Percentiles rank a stretch among this genome's conserved stretches.
These are phyloP conservation scores for Sarcomyxa edulis DNA, from an alignment of 768 basidiomycete genomes.

Conservation along the genomic window DNA sequence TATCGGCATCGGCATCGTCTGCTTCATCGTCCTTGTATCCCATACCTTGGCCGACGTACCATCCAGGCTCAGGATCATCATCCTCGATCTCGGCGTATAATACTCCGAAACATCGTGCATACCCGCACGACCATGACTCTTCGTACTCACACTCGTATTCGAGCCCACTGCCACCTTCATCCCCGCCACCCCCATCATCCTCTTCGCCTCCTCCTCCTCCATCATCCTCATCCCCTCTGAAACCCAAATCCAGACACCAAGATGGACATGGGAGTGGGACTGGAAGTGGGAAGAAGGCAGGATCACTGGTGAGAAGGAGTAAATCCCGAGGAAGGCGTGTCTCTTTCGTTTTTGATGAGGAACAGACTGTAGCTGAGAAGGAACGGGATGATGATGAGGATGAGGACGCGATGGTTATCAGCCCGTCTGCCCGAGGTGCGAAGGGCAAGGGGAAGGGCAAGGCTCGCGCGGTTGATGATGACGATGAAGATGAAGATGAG, in stretches of 20 bases:
- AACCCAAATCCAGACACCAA: not conserved
- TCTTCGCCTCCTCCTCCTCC: not conserved
- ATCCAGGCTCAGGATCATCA: conserved; percentile 8
- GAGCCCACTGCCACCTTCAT: conserved; percentile 1
- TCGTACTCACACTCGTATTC: not conserved
- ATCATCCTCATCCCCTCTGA: conserved; percentile 1
- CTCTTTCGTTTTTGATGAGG: conserved; percentile 43
- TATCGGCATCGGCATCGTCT: conserved; percentile 1
- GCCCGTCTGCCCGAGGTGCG: not conserved
- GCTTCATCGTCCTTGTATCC: conserved; percentile 6
- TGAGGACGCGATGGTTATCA: not conserved
- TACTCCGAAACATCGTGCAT: not conserved
- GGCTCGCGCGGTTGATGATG: not conserved
- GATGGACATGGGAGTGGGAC: not conserved
- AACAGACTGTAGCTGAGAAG: conserved; percentile 12
- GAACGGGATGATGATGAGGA: conserved; percentile 6
- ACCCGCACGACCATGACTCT: not conserved
- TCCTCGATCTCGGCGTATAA: conserved; percentile 18
- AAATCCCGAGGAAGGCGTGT: conserved; percentile 51
- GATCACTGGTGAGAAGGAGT: conserved; percentile 41
- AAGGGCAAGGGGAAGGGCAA: not conserved
- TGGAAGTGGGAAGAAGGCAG: conserved; percentile 3
- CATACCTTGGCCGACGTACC: too few relatives aligned
- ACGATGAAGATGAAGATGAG: not conserved
- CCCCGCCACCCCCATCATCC: not conserved